Evolutionary conservation across 2,329 filamentous ascomycete species (phyloP), one percentile per base, ranked within the genome.

Genomic region (Aspergillus spinulosporus): DNA sequence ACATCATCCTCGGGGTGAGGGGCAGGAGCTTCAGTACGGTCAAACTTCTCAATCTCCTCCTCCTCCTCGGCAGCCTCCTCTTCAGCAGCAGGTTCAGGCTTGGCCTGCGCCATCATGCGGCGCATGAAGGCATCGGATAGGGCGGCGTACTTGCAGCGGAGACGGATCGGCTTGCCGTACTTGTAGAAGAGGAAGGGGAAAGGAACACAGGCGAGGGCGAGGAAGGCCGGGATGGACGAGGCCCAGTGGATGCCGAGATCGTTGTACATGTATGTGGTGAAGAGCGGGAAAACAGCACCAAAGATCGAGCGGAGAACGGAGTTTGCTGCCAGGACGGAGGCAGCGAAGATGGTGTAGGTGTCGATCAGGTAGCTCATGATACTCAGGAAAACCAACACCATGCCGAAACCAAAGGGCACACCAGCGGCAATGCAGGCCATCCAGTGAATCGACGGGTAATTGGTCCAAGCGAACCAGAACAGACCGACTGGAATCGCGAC

Each of bases 381-480:
- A 37, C 70, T 67, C 15, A 77, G 65, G 66, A 75, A 76, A 15
- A 76, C 68, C 15, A 76, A 57, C 3, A 77, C 70, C 64, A 76
- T 71, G 11, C 75, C 75, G 48, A 77, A 76, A 0, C 75, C 75
- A 48, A 78, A 75, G 2, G 73, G 69, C 4, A 67, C 74, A 28
- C 66, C 68, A 3, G 68, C 72, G 7, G 71, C 67, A 45, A 76
- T 67, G 54, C 66, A 66, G 11, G 65, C 72, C 52, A 75, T 71
- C 72, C 72, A 76, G 59, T 75, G 73, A 34, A 75, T 62, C 2
- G 66, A 66, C 56, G 69, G 74, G 54, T 74, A 79, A 49, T 82
- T 80, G 1, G 83, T 83, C 83, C 83, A 85, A 0, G 82, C 82
- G 56, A 85, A 82, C 81, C 81, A 84, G 68, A 85, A 84, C 3